A percentile compares a stretch with the other conserved stretches of the same genome.
Conservation (phyloP, 805 yeast genomes). For the Pichia rugopelliculosa region DNA sequence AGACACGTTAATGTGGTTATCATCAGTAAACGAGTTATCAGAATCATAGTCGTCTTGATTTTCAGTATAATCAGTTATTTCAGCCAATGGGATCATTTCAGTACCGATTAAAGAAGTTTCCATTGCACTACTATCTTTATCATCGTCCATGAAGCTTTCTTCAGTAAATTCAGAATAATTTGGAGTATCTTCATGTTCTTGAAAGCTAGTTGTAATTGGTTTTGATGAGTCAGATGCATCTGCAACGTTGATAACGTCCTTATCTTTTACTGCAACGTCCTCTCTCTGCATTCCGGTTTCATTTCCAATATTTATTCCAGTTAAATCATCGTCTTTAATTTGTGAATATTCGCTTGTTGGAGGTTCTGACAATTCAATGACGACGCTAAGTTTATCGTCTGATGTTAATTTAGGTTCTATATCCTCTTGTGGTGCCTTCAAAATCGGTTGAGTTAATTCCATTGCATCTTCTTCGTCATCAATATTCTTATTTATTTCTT, state of each 20-base stretch:
- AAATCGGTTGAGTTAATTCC: constrained; percentile 7
- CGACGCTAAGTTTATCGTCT: constrained; percentile 3
- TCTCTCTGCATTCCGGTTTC: not conserved
- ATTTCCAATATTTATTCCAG: not conserved
- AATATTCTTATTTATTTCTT: not conserved
- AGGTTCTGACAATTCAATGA: constrained; percentile 9
- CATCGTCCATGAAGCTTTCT: not conserved
- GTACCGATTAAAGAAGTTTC: constrained; percentile 17
- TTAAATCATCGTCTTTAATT: not conserved
- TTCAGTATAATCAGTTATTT: constrained; percentile 18
- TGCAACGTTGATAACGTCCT: not conserved
- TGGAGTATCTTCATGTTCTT: not conserved
- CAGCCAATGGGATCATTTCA: constrained; percentile 27
- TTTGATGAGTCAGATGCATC: not conserved
- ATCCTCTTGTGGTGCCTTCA: not conserved
- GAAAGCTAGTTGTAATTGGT: not conserved
- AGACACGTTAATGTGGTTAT: constrained; percentile 23
- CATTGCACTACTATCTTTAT: constrained; percentile 6
- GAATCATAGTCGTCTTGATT: constrained; percentile 17
- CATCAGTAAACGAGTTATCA: constrained; percentile 20
- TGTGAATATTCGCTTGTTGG: constrained; percentile 1
- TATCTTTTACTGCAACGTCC: not conserved
- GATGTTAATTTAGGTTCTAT: not conserved
- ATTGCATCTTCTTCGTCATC: not conserved
- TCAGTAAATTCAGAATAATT: not conserved